Percentiles rank a stretch among this genome's conserved stretches.
These are phyloP conservation scores for Saturnispora mendoncae DNA, from an alignment of 805 yeast genomes.

Conservation along the genomic window DNA sequence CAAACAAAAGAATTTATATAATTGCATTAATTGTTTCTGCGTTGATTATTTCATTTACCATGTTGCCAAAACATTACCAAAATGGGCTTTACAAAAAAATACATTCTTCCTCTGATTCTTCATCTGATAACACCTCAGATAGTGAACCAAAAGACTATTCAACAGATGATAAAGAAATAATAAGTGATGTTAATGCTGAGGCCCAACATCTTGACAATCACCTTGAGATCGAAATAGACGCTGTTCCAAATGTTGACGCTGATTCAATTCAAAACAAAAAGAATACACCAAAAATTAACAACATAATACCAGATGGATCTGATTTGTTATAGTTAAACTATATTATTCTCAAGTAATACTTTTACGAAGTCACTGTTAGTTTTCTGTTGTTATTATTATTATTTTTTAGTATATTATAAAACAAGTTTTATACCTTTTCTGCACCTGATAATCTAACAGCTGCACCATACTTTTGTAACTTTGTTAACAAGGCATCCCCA, in stretches of 20 bases:
- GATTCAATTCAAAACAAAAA: background rate
- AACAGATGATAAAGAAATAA: background rate
- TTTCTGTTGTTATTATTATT: no score
- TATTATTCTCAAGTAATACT: background rate
- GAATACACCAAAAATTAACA: background rate
- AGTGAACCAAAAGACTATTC: background rate
- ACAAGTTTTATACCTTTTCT: constrained; percentile 41
- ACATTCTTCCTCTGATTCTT: background rate
- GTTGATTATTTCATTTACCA: constrained; percentile 10
- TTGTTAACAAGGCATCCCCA: constrained; percentile 88
- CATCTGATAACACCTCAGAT: background rate
- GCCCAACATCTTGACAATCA: constrained; percentile 8
- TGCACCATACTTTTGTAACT: constrained; percentile 93
- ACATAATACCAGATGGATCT: background rate
- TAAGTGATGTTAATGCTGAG: constrained; percentile 2
- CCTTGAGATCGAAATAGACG: constrained; percentile 6
- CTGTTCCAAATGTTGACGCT: background rate
- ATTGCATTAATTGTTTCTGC: background rate
- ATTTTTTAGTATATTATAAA: no score
- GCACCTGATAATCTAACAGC: constrained; percentile 94
- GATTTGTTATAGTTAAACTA: background rate
- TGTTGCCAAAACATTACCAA: constrained; percentile 11
- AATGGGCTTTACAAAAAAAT: background rate
- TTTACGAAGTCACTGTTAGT: no score
- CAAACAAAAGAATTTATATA: background rate